These are phyloP conservation scores for Magnaporthales sp. DNA, from an alignment of 2,329 filamentous ascomycete genomes.

Conservation along the genomic window DNA sequence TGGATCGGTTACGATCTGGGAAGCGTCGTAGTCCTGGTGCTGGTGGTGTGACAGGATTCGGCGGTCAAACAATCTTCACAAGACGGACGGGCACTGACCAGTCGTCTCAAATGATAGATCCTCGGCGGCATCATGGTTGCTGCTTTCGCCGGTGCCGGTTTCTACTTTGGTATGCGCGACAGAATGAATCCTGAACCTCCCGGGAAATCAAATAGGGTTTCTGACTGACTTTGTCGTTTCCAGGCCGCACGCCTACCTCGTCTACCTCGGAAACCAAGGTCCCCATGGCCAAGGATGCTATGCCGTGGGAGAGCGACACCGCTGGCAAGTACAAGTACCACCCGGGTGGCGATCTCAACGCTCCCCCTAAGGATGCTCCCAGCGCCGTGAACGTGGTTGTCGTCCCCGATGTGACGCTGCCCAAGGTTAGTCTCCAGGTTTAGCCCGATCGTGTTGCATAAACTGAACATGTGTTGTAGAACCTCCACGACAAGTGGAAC, in stretches of 20 bases:
- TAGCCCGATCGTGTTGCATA: background rate
- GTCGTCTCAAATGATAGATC: conserved; percentile 46
- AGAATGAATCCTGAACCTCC: background rate
- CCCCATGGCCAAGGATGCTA: conserved; percentile 63
- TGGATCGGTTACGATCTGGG: background rate
- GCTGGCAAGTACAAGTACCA: conserved; percentile 67
- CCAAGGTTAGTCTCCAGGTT: conserved; percentile 53
- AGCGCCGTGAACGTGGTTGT: conserved; percentile 93
- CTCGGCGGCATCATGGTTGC: conserved; percentile 86
- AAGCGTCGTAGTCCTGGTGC: background rate
- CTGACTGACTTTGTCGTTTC: conserved; percentile 3
- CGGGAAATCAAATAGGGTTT: background rate
- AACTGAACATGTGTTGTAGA: conserved; percentile 34
- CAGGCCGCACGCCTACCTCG: conserved; percentile 77
- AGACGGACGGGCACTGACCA: background rate
- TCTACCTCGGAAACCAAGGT: conserved; percentile 75
- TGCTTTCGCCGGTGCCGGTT: conserved; percentile 81
- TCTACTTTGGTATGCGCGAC: conserved; percentile 62
- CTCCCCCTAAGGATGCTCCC: conserved; percentile 77
- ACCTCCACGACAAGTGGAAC: conserved; percentile 95
- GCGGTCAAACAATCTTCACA: background rate
- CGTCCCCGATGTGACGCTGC: conserved; percentile 85
- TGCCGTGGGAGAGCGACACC: conserved; percentile 80
- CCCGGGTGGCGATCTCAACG: conserved; percentile 72
- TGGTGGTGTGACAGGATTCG: background rate